Percentiles rank a stretch among this genome's conserved stretches.
Conservation (phyloP, 169 alveolate species). For the Plasmodium gallinaceum region DNA sequence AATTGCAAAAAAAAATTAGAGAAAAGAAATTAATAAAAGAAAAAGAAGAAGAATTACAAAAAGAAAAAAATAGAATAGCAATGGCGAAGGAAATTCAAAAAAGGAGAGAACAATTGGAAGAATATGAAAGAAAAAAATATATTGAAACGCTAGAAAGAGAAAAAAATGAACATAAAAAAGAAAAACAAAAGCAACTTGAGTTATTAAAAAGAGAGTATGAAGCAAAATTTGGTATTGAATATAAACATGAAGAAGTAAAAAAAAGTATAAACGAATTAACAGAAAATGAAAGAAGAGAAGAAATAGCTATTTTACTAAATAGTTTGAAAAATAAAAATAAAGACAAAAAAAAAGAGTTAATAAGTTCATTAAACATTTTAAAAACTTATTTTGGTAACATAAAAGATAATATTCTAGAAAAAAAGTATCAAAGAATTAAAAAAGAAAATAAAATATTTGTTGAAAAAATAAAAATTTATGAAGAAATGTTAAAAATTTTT, state of each 20-base stretch:
- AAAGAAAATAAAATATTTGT: slow-evolving; percentile 67
- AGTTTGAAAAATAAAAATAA: slow-evolving; percentile 71
- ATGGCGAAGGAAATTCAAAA: slow-evolving; percentile 74
- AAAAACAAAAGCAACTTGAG: slow-evolving; percentile 71
- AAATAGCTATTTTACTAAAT: slow-evolving; percentile 70
- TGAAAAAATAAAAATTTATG: slow-evolving; percentile 55
- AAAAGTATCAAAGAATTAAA: slow-evolving; percentile 68
- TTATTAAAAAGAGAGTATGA: slow-evolving; percentile 68
- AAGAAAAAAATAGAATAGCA: slow-evolving; percentile 64
- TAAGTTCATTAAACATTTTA: slow-evolving; percentile 42
- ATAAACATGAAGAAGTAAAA: slow-evolving; percentile 35
- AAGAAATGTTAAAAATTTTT: slow-evolving; percentile 64
- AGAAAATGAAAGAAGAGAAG: slow-evolving; percentile 74
- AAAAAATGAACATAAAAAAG: slow-evolving; percentile 74
- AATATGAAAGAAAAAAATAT: slow-evolving; percentile 73
- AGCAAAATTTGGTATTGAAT: slow-evolving; percentile 74
- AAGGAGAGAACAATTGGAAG: slow-evolving; percentile 74
- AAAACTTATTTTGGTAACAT: slow-evolving; percentile 55
- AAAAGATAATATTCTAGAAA: slow-evolving; percentile 60
- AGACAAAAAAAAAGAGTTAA: slow-evolving; percentile 44
- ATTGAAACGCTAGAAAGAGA: slow-evolving; percentile 43
- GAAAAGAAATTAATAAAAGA: slow-evolving; percentile 67
- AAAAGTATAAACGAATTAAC: slow-evolving; percentile 43
- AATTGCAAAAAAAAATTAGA: slow-evolving; percentile 69
- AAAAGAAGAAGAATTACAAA: slow-evolving; percentile 74